Conservation (phyloP, 441 rosid genomes). For the Jatropha podagrica region DNA sequence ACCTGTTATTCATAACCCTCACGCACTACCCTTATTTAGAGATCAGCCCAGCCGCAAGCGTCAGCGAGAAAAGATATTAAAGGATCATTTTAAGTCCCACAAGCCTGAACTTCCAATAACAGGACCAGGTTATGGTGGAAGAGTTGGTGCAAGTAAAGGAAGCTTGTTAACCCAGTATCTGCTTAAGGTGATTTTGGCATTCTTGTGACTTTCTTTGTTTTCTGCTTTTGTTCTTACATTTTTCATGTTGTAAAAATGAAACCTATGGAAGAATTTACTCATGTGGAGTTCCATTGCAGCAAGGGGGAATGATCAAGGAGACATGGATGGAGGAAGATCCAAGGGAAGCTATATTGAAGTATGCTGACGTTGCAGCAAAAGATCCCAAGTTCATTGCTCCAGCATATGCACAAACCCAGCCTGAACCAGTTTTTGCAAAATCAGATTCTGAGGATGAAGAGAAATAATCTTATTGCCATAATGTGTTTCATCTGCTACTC, state of each 20-base stretch:
- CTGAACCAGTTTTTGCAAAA: constrained; percentile 80
- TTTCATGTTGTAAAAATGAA: constrained; percentile 1
- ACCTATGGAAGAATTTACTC: constrained; percentile 22
- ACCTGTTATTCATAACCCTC: constrained; percentile 95
- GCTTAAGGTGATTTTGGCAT: constrained; percentile 56
- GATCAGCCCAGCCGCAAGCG: constrained; percentile 98
- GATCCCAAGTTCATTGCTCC: constrained; percentile 96
- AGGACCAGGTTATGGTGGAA: constrained; percentile 96
- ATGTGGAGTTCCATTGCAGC: constrained; percentile 51
- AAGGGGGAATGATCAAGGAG: constrained; percentile 99
- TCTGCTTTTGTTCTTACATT: neutral
- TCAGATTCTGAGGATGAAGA: constrained; percentile 88
- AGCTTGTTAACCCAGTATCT: constrained; percentile 94
- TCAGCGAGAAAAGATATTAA: constrained; percentile 81
- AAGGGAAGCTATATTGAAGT: constrained; percentile 93
- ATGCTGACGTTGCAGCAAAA: constrained; percentile 89
- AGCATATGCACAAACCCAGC: constrained; percentile 90
- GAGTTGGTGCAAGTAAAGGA: constrained; percentile 88
- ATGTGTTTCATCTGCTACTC: neutral
- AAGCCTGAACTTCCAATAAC: constrained; percentile 92
- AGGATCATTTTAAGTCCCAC: constrained; percentile 89
- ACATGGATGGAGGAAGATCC: constrained; percentile 99
- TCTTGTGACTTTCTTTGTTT: neutral
- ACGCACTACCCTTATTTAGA: constrained; percentile 91
- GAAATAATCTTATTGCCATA: constrained; percentile 30